Evolutionary conservation across 108 stramenopile species (phyloP), one percentile per base, ranked within the genome.

Genomic region (Cyclotella baltica): DNA sequence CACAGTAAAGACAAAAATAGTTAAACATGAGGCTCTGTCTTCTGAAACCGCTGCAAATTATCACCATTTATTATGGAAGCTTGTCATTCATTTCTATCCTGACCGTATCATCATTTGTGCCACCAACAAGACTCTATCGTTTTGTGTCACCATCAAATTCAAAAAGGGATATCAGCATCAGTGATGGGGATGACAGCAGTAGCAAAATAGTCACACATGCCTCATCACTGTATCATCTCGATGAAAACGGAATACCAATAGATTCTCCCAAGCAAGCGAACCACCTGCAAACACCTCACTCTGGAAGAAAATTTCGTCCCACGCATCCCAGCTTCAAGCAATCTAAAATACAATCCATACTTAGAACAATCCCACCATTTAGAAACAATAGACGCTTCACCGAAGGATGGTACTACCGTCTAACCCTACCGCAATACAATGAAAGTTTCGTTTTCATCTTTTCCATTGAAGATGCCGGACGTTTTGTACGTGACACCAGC

Each of bases 361-460:
- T 18, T 13, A 64, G 43, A 40, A 43, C 34, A 25, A 52, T 5
- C 6, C 9, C 64, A 19, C 31, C 22, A 40, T 8, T 66, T 81
- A 88, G 46, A 56, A 86, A 36, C 70, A 75, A 84, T 50, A 73
- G 82, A 58, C 78, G 94, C 47, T 93, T 92, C 80, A 88, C 91
- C 55, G 95, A 96, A 79, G 95, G 95, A 27, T 96, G 95, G 95
- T 96, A 94, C 76, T 93, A 93, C 70, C 89, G 95, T 33, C 67
- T 96, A 28, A 93, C 95, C 5, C 61, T 96, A 18, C 89, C 89
- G 16, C 64, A 80, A 56, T 58, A 72, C 35, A 87, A 88, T 59
- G 86, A 82, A 20, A 90, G 88, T 67, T 93, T 93, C 84, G 89
- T 89, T 10, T 89, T 96, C 72, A 93, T 96, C 46, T 82, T 92